Percentiles rank a stretch among this genome's conserved stretches.
Evolutionary conservation across 306 rosid genomes (phyloP).

Genomic region (Dryas octopetala): DNA sequence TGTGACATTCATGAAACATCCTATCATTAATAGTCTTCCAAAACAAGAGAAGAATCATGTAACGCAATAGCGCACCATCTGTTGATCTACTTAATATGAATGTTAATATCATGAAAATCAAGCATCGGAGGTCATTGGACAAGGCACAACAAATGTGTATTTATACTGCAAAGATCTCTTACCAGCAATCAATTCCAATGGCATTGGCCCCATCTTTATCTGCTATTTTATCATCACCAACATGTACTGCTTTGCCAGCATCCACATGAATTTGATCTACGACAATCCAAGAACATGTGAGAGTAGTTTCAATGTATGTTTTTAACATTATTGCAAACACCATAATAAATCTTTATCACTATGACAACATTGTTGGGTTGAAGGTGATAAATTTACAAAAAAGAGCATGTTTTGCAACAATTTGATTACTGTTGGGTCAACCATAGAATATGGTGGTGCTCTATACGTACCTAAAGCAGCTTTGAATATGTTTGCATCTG

Average conservation of each 20-base stretch:
- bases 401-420: neutral
- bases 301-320: neutral
- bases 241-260: conserved; percentile 72
- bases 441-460: conserved; percentile 2
- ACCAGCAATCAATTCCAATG: conserved; percentile 89
- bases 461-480: conserved; percentile 73
- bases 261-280: conserved; percentile 69
- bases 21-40: neutral
- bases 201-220: conserved; percentile 78
- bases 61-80: conserved; percentile 12
- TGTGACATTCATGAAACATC: neutral
- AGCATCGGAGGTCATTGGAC: neutral
- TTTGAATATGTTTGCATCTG: conserved; percentile 79
- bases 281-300: neutral
- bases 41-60: neutral
- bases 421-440: neutral
- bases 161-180: conserved; percentile 32
- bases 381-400: neutral
- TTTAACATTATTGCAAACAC: neutral
- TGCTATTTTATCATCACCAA: conserved; percentile 82
- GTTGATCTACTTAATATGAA: neutral
- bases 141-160: neutral
- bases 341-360: neutral
- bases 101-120: conserved; percentile 4
- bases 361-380: neutral